Evolutionary conservation across 352 stramenopile species (phyloP), one percentile per base, ranked within the genome.

Genomic region (Phytophthora parvispora): DNA sequence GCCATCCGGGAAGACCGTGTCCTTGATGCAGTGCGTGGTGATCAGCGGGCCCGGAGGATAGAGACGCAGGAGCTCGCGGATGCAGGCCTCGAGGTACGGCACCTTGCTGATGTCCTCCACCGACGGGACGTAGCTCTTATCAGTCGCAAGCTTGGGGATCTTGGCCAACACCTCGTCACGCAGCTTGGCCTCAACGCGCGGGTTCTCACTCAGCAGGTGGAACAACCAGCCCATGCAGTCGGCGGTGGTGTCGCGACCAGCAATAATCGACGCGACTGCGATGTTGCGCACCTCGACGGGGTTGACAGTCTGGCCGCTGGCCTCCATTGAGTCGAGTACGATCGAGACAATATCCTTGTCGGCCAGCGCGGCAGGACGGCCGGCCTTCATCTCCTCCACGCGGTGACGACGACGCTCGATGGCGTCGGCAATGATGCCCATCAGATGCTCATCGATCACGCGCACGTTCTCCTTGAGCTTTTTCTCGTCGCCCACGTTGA

Each of bases 181-280:
- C 36, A 81, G 40, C 54, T 77, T 81, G 1, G 43, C 31, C 27
- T 78, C 74, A 2, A 67, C 70, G 3, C 20, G 36, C 5, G 70
- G 74, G 38, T 78, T 71, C 54, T 77, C 48, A n/a, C 51, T 66
- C 7, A 81, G 48, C 24, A 67, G 22, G 31, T 71, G 59, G 55
- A 78, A 63, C 31, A 78, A 69, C 86, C 87, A 95, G 20, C 66
- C 62, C 48, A 95, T 75, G 13, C 79, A 74, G 47, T 84, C 79
- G 0, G 83, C 81, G 24, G 85, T 92, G 9, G 87, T 93, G 62
- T 95, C 86, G 6, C 85, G 72, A 25, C 86, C 87, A 25, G 83
- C 86, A 42, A 95, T 83, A 31, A 95, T 69, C 24, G 92, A 87
- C n/a, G 80, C 86, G 15, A 95, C 67, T 8, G 89, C 76, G 31